Base-by-base conservation (phyloP, 768 basidiomycete species). In the Panellus pusillus region DNA sequence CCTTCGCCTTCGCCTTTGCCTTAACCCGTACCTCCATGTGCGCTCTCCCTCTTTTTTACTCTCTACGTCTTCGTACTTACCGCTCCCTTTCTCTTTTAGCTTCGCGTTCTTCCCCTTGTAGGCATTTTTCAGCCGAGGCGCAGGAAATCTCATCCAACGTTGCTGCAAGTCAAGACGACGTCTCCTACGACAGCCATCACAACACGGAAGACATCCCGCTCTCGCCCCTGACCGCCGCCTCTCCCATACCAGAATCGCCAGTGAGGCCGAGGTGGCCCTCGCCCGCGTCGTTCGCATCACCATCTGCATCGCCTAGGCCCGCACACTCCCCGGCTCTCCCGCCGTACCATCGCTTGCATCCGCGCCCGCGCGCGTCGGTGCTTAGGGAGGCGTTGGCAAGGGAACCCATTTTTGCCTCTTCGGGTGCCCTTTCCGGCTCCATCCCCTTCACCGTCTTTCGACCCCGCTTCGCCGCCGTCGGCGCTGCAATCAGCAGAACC, bases 51-150 rank as follows among this genome's bases (percentile, higher is more conserved):
- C 28, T 58, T 49, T 12, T 61, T n/a, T n/a, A n/a, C 42, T 42
- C 38, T 9, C 27, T 24, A 2, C 5, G 4, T 20, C 17, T 18
- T 39, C 39, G 13, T 24, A 17, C 41, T 13, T 14, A 27, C 39
- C 20, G 24, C 24, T 6, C 24, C 6, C 6, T 3, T 24, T 24
- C 45, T 15, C 24, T 48, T 20, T 50, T 55, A 36, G 58, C 50
- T 15, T 40, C 58, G 7, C 49, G 24, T 24, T 60, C n/a, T 50
- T 60, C 53, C 52, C 52, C 13, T 53, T 49, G 2, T 52, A 53
- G 11, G 6, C 37, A 18, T 3, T 48, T 52, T n/a, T 36, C 58
- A 9, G 29, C 44, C 6, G 58, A 43, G 31, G n/a, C 19, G 29
- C 42, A 50, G 42, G 36, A 19, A 28, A 38, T 59, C 11, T 49